Base-by-base conservation (phyloP, 441 rosid genomes). In the Erysimum cheiri region DNA sequence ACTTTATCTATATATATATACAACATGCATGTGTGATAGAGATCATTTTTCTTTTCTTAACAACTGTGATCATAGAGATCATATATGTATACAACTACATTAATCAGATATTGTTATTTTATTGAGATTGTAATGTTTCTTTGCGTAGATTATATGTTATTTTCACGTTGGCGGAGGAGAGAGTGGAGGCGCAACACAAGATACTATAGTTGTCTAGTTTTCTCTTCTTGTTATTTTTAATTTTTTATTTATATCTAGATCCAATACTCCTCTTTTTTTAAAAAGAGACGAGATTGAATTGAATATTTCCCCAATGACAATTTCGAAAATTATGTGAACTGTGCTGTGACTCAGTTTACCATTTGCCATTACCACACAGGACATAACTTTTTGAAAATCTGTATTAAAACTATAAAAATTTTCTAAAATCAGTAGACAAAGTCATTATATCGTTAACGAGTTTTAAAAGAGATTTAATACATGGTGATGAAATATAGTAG, bases 161-260 rank as follows among this genome's bases (percentile, higher is more conserved):
- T 43, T 13, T 61, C 58, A 71, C 47, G 69, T 71, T 54, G 49
- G 63, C 29, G 13, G 43, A 54, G 3, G 50, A 64, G 39, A 46
- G 33, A 64, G 71, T 64, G 64, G 53, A 6, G 43, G 26, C 50
- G 31, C 74, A 70, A 33, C 56, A 64, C 48, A 63, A 63, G 31
- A 63, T 54, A 47, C 54, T 31, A 56, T 12, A 2, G 12, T 43
- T 54, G n/a, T n/a, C n/a, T n/a, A n/a, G n/a, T n/a, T n/a, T 50
- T 32, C 10, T 32, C 19, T 19, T 33, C 28, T 41, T 35, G 7
- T 3, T 24, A 11, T 54, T 32, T 53, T 22, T 22, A 22, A 22
- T 22, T 22, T 22, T 22, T 22, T 22, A 19, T 26, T 24, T 4
- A 6, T 43, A 8, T 62, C n/a, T 41, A 40, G 26, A 52, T 40